Conservation (phyloP, 139 green algal species). For the Picochlorum sp. region DNA sequence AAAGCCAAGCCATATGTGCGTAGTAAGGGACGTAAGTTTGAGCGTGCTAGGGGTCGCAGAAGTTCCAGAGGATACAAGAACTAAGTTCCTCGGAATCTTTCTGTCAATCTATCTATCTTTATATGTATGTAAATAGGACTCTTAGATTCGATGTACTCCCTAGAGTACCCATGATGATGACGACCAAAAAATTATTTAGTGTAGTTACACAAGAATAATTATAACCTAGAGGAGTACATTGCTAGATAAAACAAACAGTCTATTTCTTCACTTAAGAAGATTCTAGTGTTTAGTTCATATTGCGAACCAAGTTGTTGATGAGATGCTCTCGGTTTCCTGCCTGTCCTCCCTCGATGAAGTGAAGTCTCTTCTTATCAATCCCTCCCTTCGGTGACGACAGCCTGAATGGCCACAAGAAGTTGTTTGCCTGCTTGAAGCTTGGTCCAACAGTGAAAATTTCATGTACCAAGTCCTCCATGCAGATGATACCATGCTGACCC, state of each 20-base stretch:
- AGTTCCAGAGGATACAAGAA: conserved; percentile 92
- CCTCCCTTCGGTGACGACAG: conserved; percentile 72
- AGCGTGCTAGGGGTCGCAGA: conserved; percentile 91
- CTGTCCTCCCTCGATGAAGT: conserved; percentile 98
- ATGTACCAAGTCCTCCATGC: conserved; percentile 97
- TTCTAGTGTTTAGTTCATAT: conserved; percentile 74
- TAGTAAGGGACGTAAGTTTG: conserved; percentile 96
- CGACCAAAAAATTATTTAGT: too few species aligned
- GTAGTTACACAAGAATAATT: too few species aligned
- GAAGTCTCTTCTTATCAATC: conserved; percentile 85
- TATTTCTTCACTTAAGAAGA: neutral
- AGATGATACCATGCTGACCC: conserved; percentile 93
- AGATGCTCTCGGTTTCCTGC: conserved; percentile 89
- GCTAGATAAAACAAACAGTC: too few species aligned
- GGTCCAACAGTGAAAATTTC: conserved; percentile 93
- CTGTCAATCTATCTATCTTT: too few species aligned
- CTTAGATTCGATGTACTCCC: too few species aligned
- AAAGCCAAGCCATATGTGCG: conserved; percentile 92
- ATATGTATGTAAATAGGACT: too few species aligned
- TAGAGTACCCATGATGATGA: too few species aligned
- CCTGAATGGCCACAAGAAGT: conserved; percentile 99
- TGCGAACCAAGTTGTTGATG: conserved; percentile 92
- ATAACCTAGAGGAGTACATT: too few species aligned
- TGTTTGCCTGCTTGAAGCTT: conserved; percentile 93
- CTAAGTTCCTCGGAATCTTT: too few species aligned